A percentile compares a stretch with the other conserved stretches of the same genome.
phyloP scores from a whole-genome alignment of 176 grass and related monocot species.

The Tillandsia leiboldiana region DNA sequence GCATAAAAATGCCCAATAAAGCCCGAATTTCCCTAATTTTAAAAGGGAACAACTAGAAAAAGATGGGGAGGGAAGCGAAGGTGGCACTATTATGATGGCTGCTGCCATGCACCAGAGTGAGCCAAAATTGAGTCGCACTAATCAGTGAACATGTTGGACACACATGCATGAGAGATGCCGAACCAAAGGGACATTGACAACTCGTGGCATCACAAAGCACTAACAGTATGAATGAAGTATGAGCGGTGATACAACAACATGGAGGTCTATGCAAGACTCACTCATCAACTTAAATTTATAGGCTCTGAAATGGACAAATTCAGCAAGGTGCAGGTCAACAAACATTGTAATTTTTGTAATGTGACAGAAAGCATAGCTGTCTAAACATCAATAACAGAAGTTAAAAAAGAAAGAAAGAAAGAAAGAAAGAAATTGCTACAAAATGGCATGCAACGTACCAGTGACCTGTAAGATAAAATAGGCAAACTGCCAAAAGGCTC shows the following conservation, averaged over 20 bases:
- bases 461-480: conserved; percentile 89
- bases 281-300: background rate
- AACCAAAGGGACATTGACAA: too few species aligned
- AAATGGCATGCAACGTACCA: conserved; percentile 49
- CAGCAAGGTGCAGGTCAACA: background rate
- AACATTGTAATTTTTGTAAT: background rate
- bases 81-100: too few species aligned
- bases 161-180: too few species aligned
- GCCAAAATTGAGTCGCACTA: too few species aligned
- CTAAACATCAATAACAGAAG: background rate
- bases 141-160: too few species aligned
- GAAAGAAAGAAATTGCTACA: background rate
- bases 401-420: background rate
- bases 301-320: background rate
- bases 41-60: too few species aligned
- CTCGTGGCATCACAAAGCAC: background rate
- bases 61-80: too few species aligned
- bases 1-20: too few species aligned
- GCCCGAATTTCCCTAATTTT: too few species aligned
- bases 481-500: conserved; percentile 75
- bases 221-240: background rate
- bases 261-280: background rate
- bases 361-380: background rate
- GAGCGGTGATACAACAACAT: too few species aligned
- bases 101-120: too few species aligned